Percentiles rank a stretch among this genome's conserved stretches.
Evolutionary conservation across 371 early-diverging fungal genomes (phyloP).

Genomic region (Saksenaea oblongispora): DNA sequence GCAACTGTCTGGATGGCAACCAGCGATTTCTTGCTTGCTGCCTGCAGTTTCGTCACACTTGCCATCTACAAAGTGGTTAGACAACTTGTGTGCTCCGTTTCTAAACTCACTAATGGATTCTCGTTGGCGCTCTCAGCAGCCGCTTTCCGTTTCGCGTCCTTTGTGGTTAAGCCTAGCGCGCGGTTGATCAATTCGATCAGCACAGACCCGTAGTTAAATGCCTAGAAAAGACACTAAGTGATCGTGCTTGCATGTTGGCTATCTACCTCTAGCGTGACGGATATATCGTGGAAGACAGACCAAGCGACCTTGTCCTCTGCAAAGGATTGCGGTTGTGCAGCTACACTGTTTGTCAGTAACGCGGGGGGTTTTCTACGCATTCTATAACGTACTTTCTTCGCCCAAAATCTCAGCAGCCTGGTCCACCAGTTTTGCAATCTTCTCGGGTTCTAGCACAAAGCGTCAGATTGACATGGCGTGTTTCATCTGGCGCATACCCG

Average conservation of each 20-base stretch:
- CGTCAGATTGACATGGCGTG: not conserved
- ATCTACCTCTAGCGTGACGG: conserved; percentile 33
- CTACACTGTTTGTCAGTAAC: not conserved
- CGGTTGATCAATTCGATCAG: conserved; percentile 40
- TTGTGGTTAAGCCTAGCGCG: conserved; percentile 36
- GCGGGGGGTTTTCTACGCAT: too few relatives aligned
- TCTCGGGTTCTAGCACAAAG: conserved; percentile 8
- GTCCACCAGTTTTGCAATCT: conserved; percentile 12
- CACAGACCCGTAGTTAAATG: conserved; percentile 40
- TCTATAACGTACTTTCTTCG: conserved; percentile 7
- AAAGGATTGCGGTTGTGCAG: conserved; percentile 9
- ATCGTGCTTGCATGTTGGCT: not conserved
- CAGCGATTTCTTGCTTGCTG: conserved; percentile 24
- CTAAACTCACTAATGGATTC: conserved; percentile 30
- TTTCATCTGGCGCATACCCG: conserved; percentile 9
- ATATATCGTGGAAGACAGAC: conserved; percentile 35
- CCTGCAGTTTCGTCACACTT: conserved; percentile 21
- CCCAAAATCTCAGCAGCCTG: conserved; percentile 17
- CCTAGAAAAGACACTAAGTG: conserved; percentile 15
- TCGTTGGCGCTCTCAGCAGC: conserved; percentile 26
- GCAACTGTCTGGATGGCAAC: conserved; percentile 25
- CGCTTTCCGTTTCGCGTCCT: conserved; percentile 45
- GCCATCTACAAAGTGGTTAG: conserved; percentile 10
- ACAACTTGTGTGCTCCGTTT: not conserved
- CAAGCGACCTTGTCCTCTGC: conserved; percentile 23